Evolutionary conservation across 345 rosid species (phyloP), one percentile per base, ranked within the genome.

Genomic region (Chamaenerion angustifolium): DNA sequence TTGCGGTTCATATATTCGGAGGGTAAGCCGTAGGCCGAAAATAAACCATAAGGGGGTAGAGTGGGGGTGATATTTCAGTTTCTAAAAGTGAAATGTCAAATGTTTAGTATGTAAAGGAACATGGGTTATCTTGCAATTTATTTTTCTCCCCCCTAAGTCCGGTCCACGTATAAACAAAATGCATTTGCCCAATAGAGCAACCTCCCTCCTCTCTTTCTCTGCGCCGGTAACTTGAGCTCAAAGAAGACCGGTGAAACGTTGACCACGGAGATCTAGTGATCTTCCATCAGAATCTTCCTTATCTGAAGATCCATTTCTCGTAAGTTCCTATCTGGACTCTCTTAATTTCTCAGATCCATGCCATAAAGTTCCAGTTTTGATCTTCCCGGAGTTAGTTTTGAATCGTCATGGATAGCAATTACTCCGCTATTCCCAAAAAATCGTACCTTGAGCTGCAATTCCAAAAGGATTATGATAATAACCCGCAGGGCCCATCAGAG

Each of bases 381-480:
- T 15, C 10, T 6, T 16, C n/a, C 43, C 56, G 12, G 2, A 21
- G 25, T 21, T 21, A 21, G 25, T 40, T 42, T 42, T n/a, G 40
- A 43, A 2, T 49, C 17, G 15, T 1, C 43, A 88, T 88, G 98
- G 88, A 71, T 63, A 76, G 81, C 66, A 75, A 69, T 48, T 86
- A 90, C 67, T 66, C 80, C 21, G 72, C 68, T 23, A 59, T 90
- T 14, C 69, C 86, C 56, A 83, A 80, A 57, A 68, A 48, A 42
- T 69, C 85, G 2, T 67, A 61, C 51, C 75, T 74, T 11, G 94
- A 90, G 63, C 58, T 81, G 57, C 86, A 81, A 56, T 42, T 68
- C 52, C 82, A 64, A 3, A 53, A 71, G 16, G 68, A 51, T 43
- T 19, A 60, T 40, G 71, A 45, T 25, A 62, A 52, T 21, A 4